Evolutionary conservation across 805 yeast species (phyloP), one percentile per base, ranked within the genome.

Genomic region (Naumovozyma castellii): DNA sequence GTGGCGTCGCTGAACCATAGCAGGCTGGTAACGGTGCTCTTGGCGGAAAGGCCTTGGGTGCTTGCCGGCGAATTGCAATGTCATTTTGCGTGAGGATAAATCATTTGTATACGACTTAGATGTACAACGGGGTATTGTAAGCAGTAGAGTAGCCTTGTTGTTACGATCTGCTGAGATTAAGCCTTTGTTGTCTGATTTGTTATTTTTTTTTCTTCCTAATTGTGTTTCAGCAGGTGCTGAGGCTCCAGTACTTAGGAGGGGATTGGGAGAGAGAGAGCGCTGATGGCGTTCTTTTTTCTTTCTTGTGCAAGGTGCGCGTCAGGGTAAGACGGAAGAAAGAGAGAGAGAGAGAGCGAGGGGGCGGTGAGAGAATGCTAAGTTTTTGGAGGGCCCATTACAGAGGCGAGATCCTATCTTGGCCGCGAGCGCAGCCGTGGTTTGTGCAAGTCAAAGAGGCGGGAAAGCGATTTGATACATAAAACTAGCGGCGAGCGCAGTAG

Each of bases 121-220:
- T 41, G 67, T 63, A 61, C 68, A 65, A 64, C 69, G 64, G 66
- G 63, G 68, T 65, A 62, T 64, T 65, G 66, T 62, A 62, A 62
- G 71, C 68, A 67, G 71, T 63, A 66, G 72, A 68, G 72, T 66
- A 67, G 72, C 72, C 72, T 65, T 67, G 72, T 66, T 66, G 70
- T 66, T 67, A 65, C 72, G 71, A 67, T 67, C 71, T 66, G 67
- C 70, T 65, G 70, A 65, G 69, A 65, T 43, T 41, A 44, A 43
- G 49, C 48, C 48, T 40, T 36, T 43, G 48, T 45, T 45, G 46
- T 45, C 46, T 45, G 49, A 45, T 45, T 45, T 45, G 48, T 40
- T 39, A 15, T 35, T 34, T 32, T 17, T 32, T 22, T 22, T 22
- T 22, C 28, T 22, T 22, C 12, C 28, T 22, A 22, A 12, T 8